Evolutionary conservation across 164 flowering plant species (phyloP), one percentile per base, ranked within the genome.

Genomic region (Houttuynia cordata): DNA sequence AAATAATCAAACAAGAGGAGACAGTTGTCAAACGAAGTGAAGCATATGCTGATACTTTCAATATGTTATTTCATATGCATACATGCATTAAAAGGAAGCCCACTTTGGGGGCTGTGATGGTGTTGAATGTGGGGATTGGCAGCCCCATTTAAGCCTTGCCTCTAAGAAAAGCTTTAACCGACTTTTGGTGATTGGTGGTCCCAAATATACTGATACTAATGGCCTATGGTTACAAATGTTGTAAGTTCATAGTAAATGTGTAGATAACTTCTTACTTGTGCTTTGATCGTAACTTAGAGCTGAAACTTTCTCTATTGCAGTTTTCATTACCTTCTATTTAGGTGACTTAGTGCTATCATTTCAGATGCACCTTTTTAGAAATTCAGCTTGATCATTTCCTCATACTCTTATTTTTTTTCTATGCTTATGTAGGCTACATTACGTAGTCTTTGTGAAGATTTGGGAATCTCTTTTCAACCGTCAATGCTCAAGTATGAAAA

Each of bases 381-480:
- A 14, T 45, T 12, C 17, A 12, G 13, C 14, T 3, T 10, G 49
- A 45, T 12, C 17, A 45, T 12, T 45, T 45, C 17, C 49, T 12
- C 12, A 17, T 12, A 17, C 13, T 2, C 37, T 30, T 30, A 8
- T 45, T 12, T 10, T 42, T 42, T 42, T 4, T 42, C 12, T 45
- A 18, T 54, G 30, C 34, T 0, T 13, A 54, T 66, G 74, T 77
- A 88, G 97, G 87, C 73, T 72, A 71, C 81, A 10, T 72, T 91
- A 67, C 88, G 77, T 65, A 82, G 77, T 59, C 87, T 91, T 64
- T 91, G 97, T 82, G 79, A 82, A 53, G 94, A 88, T 53, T 67
- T 91, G 69, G 77, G 71, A 52, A 85, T 91, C 72, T 90, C 94
- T 64, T 91, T 91, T 67, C 90, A 91, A 66, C 47, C 68, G 53